Percentiles rank a stretch among this genome's conserved stretches.
Conservation (phyloP, 441 rosid species). For the Omphalea diandra region DNA sequence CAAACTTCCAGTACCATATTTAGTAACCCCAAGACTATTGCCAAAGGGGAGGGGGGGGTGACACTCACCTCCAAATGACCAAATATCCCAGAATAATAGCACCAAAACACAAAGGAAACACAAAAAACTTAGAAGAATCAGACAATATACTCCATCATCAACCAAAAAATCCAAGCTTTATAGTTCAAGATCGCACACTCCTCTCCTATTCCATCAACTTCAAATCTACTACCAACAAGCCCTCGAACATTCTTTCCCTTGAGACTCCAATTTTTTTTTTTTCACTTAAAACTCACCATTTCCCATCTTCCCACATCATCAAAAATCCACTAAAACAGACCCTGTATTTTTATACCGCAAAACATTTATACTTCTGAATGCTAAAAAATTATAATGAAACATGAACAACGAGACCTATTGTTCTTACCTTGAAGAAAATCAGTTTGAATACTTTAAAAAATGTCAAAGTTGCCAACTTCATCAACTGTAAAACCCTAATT, state of each 20-base stretch:
- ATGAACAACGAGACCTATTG: slow-evolving; percentile 3
- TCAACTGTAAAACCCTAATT: slow-evolving; percentile 12
- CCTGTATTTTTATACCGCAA: background rate
- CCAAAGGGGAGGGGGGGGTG: background rate
- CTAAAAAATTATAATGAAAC: slow-evolving; percentile 13
- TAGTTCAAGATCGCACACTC: background rate
- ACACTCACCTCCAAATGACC: slow-evolving; percentile 1
- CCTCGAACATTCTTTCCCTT: background rate
- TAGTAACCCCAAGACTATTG: background rate
- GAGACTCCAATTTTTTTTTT: background rate
- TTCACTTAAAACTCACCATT: background rate
- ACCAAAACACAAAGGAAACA: background rate
- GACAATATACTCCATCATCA: background rate
- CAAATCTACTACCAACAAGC: slow-evolving; percentile 6
- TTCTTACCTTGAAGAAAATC: slow-evolving; percentile 29
- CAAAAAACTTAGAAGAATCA: background rate
- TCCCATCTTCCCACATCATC: slow-evolving; percentile 10
- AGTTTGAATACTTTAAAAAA: background rate
- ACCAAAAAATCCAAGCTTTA: slow-evolving; percentile 15
- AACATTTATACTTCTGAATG: background rate
- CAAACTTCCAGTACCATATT: background rate
- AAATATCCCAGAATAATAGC: background rate
- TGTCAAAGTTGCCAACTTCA: slow-evolving; percentile 20
- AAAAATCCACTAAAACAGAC: slow-evolving; percentile 13
- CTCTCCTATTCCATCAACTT: background rate